A percentile compares a stretch with the other conserved stretches of the same genome.
phyloP scores from a whole-genome alignment of 345 rosid genomes.

The Hibiscus mutabilis region DNA sequence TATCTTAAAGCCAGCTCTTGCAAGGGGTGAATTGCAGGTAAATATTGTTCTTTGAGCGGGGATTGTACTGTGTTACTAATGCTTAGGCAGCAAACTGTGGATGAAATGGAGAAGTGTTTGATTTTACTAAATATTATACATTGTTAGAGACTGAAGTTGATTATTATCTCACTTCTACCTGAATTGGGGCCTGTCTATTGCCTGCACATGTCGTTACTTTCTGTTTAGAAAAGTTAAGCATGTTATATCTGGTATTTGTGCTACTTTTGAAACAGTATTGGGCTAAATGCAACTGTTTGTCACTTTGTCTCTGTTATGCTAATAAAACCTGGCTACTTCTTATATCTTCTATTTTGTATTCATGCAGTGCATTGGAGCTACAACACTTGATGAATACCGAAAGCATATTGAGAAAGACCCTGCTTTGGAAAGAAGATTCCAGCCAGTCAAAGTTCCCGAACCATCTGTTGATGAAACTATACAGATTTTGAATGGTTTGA shows the following conservation, averaged over 20 bases:
- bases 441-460: slow-evolving; percentile 25
- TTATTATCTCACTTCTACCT: neutral
- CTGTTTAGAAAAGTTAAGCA: neutral
- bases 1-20: neutral
- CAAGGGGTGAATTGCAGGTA: neutral
- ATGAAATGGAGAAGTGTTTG: neutral
- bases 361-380: slow-evolving; percentile 87
- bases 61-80: neutral
- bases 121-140: neutral
- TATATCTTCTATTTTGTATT: slow-evolving; percentile 10
- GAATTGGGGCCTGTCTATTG: neutral
- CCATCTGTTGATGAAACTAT: neutral
- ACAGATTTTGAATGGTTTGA: neutral
- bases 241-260: neutral
- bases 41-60: neutral
- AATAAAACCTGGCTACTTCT: neutral
- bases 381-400: slow-evolving; percentile 91
- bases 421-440: slow-evolving; percentile 97
- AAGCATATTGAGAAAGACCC: slow-evolving; percentile 99
- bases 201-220: neutral
- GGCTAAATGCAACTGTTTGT: neutral
- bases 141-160: neutral
- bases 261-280: neutral
- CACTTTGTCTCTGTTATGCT: neutral
- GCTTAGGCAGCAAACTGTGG: neutral